Conservation (phyloP, 2,329 filamentous ascomycete genomes). For the Trichocomaceae sp. region DNA sequence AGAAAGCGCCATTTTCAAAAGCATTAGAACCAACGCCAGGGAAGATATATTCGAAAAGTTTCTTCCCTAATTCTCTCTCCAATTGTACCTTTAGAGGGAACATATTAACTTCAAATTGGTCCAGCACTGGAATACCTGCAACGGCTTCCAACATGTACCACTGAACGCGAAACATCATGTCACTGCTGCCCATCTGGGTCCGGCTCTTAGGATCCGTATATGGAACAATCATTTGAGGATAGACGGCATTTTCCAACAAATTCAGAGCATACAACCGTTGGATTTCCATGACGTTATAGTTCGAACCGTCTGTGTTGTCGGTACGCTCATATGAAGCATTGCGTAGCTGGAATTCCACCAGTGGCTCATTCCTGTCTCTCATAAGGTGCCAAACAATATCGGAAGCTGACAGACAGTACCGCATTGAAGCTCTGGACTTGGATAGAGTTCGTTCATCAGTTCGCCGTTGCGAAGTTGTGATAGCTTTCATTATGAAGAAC, state of each 20-base stretch:
- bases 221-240: constrained; percentile 91
- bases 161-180: constrained; percentile 87
- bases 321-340: constrained; percentile 91
- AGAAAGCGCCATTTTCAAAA: constrained; percentile 45
- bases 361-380: constrained; percentile 73
- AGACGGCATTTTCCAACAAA: constrained; percentile 79
- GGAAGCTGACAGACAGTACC: constrained; percentile 88
- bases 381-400: constrained; percentile 98
- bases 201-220: constrained; percentile 64
- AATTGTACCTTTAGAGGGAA: constrained; percentile 91
- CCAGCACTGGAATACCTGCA: constrained; percentile 92
- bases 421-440: constrained; percentile 70
- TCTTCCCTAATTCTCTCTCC: constrained; percentile 86
- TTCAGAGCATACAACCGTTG: constrained; percentile 85
- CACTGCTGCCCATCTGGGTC: constrained; percentile 50
- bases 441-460: constrained; percentile 62
- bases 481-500: constrained; percentile 99
- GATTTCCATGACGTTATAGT: constrained; percentile 85
- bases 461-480: constrained; percentile 89
- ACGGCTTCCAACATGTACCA: constrained; percentile 99
- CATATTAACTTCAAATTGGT: constrained; percentile 90
- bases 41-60: constrained; percentile 95
- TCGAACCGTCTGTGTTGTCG: constrained; percentile 94
- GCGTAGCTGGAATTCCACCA: constrained; percentile 88
- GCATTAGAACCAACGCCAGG: constrained; percentile 63